Percentiles rank a stretch among this genome's conserved stretches.
Conservation (phyloP, 257 asterid genomes). For the Asclepias syriaca region DNA sequence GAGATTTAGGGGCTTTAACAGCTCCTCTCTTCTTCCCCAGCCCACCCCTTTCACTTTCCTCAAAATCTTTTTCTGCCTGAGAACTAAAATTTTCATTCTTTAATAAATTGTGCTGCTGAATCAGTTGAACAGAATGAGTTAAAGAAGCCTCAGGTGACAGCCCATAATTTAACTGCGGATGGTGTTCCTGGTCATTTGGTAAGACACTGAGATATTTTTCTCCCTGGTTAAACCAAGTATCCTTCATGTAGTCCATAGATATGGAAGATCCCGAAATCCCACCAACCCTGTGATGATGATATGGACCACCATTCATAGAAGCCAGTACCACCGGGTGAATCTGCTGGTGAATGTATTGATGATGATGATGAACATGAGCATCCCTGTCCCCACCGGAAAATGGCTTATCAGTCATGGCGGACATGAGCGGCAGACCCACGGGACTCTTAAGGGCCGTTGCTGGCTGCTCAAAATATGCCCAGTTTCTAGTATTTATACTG, state of each 20-base stretch:
- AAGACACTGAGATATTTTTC: constrained; percentile 42
- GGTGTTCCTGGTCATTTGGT: constrained; percentile 38
- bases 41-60: constrained; percentile 39
- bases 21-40: constrained; percentile 49
- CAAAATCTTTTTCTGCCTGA: constrained; percentile 34
- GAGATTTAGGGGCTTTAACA: constrained; percentile 36
- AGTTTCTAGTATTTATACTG: constrained; percentile 41
- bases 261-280: constrained; percentile 44
- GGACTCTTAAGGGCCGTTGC: constrained; percentile 30
- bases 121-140: constrained; percentile 43
- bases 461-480: constrained; percentile 46
- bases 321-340: constrained; percentile 37
- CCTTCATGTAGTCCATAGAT: constrained; percentile 38
- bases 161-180: constrained; percentile 39
- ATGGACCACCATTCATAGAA: constrained; percentile 53
- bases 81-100: constrained; percentile 33
- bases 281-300: constrained; percentile 62
- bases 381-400: constrained; percentile 38
- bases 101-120: constrained; percentile 33
- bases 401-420: constrained; percentile 53
- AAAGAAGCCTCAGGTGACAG: constrained; percentile 50
- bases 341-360: constrained; percentile 24
- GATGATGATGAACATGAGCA: constrained; percentile 13
- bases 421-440: constrained; percentile 53
- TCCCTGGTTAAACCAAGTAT: constrained; percentile 46